Percentiles rank a stretch among this genome's conserved stretches.
Conservation (phyloP, 2,329 filamentous ascomycete species). For the Eutypa lata region DNA sequence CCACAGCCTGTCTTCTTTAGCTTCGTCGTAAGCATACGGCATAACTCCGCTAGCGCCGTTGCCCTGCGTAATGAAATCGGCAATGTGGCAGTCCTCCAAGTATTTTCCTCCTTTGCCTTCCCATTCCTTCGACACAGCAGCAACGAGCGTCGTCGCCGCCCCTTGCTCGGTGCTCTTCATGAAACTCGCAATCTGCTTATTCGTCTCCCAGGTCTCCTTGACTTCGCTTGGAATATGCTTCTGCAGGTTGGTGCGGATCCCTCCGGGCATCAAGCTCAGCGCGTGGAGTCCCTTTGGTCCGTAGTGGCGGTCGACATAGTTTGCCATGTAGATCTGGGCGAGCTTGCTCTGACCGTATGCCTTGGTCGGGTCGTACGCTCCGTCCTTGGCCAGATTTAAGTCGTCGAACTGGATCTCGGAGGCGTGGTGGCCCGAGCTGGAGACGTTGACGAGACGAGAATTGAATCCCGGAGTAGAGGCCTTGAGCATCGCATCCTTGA, state of each 20-base stretch:
- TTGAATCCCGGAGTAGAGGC: conserved; percentile 32
- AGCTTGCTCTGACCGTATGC: conserved; percentile 42
- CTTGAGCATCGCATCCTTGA: conserved; percentile 38
- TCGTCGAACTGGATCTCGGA: conserved; percentile 23
- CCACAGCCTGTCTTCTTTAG: no score
- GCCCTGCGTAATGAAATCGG: no score
- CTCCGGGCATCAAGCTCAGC: conserved; percentile 39
- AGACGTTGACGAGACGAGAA: conserved; percentile 41
- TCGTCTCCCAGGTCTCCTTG: conserved; percentile 2
- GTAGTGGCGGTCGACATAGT: conserved; percentile 41
- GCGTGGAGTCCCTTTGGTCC: conserved; percentile 36
- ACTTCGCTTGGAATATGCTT: conserved; percentile 11
- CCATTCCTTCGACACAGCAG: conserved; percentile 37
- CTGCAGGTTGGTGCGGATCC: conserved; percentile 30
- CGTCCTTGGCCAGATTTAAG: conserved; percentile 34
- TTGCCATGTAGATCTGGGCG: conserved; percentile 43
- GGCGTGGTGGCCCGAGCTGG: conserved; percentile 36
- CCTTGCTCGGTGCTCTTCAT: conserved; percentile 37
- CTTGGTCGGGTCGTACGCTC: conserved; percentile 21
- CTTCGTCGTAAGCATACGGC: no score
- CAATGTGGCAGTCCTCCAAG: no score
- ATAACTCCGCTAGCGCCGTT: no score
- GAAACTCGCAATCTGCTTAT: not conserved
- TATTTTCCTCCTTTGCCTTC: conserved; percentile 46
- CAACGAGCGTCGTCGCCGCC: conserved; percentile 45